Base-by-base conservation (phyloP, 1,284 basidiomycete genomes). In the Sporisorium sorghi region DNA sequence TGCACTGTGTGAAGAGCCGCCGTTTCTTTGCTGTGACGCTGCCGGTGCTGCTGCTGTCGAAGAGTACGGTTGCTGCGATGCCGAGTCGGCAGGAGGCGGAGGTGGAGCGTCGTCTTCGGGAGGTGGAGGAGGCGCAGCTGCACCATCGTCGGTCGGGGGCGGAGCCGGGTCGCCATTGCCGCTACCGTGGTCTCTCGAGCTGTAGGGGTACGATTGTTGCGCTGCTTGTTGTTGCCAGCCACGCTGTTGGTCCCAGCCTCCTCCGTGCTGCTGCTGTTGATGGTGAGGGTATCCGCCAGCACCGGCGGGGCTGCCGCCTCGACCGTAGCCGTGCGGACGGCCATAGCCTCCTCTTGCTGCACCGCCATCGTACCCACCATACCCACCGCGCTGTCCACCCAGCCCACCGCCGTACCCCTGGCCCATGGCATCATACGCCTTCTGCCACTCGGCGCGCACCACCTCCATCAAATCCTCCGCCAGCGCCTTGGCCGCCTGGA, bases 381-480 rank as follows among this genome's bases (percentile, higher is more conserved):
- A 52, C 5, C 62, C 56, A 7, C 62, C 62, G 19, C 46, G 39
- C 28, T 43, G 37, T 23, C 44, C 61, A 19, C 53, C 37, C 5
- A 7, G 8, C 3, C 58, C 51, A 12, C 51, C 59, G 5, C 51
- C 57, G 11, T 58, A 58, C 21, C 56, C 47, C 15, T 50, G 30
- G 4, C 63, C 59, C 44, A 66, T 46, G 5, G 76, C 73, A 39
- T 74, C 72, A 14, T 63, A 62, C 3, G 81, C 77, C 63, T 84
- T 83, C 21, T 69, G 69, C 75, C 80, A 82, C 61, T 83, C 81
- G 9, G 53, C 52, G 1, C 58, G 69, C 4, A 84, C 82, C 5
- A 80, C 80, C 26, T 83, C 83, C 40, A 84, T 35, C 30, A 84
- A 51, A 46, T 84, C 83, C 19, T 76, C 58, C 1, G 81, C 79